These are phyloP conservation scores for Xenoacremonium recifei DNA, from an alignment of 2,329 filamentous ascomycete genomes.

Conservation along the genomic window DNA sequence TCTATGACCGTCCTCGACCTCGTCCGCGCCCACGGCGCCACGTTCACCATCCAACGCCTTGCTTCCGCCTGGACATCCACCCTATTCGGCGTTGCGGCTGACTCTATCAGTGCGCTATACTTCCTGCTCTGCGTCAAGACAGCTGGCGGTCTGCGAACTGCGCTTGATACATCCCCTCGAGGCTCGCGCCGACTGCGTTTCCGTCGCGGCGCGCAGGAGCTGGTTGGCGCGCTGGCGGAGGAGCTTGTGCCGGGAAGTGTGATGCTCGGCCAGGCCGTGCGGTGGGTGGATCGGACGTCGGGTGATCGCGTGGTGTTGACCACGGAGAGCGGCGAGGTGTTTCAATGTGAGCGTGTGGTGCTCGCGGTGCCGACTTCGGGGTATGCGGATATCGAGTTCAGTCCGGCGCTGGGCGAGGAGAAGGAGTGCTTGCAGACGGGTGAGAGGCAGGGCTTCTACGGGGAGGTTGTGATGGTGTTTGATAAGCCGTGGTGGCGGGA, in stretches of 20 bases:
- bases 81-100: slow-evolving; percentile 21
- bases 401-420: slow-evolving; percentile 14
- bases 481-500: slow-evolving; percentile 22
- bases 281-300: slow-evolving; percentile 15
- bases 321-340: slow-evolving; percentile 12
- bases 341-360: slow-evolving; percentile 15
- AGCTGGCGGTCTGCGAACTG: slow-evolving; percentile 17
- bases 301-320: slow-evolving; percentile 11
- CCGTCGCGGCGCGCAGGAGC: not conserved
- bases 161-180: slow-evolving; percentile 7
- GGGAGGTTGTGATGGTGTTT: slow-evolving; percentile 13
- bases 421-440: slow-evolving; percentile 15
- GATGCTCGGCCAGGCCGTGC: slow-evolving; percentile 12
- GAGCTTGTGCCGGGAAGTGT: slow-evolving; percentile 13
- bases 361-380: slow-evolving; percentile 12
- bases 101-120: slow-evolving; percentile 16
- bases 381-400: slow-evolving; percentile 12
- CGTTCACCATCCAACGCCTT: slow-evolving; percentile 8
- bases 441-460: slow-evolving; percentile 13
- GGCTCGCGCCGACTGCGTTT: slow-evolving; percentile 8
- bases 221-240: slow-evolving; percentile 12
- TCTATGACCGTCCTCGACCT: slow-evolving; percentile 18
- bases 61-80: slow-evolving; percentile 22
- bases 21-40: slow-evolving; percentile 19
- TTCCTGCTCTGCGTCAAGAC: slow-evolving; percentile 22